Percentiles rank a stretch among this genome's conserved stretches.
phyloP scores from a whole-genome alignment of 139 green algal species.

The Raphidocelis subcapitata region DNA sequence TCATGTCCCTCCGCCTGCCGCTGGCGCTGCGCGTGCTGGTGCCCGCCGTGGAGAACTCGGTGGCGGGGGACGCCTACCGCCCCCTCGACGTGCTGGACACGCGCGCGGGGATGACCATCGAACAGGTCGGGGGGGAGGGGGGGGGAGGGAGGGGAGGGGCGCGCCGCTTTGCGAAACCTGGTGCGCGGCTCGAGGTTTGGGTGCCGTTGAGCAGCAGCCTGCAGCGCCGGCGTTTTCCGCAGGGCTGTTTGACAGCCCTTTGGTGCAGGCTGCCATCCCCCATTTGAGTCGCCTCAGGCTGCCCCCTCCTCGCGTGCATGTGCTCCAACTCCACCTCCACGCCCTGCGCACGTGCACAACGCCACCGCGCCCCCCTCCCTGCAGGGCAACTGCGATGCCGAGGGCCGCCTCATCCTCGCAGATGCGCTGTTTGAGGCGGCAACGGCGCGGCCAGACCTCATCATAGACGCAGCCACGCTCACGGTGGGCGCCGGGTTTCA shows the following conservation, averaged over 20 bases:
- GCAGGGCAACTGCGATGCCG: conserved; percentile 42
- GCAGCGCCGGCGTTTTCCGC: no score
- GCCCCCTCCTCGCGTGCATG: no score
- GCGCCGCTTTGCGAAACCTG: no score
- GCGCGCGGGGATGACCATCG: conserved; percentile 61
- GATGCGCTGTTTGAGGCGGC: conserved; percentile 50
- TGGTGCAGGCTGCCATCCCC: no score
- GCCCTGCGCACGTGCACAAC: background rate
- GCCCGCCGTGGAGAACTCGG: conserved; percentile 62
- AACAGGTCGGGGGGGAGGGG: no score
- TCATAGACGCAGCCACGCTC: conserved; percentile 70
- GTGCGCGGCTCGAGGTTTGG: no score
- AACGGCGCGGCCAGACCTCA: conserved; percentile 45
- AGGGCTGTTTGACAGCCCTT: no score
- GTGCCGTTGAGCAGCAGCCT: no score
- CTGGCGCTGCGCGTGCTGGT: conserved; percentile 54
- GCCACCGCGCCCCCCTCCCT: background rate
- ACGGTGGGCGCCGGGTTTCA: conserved; percentile 26
- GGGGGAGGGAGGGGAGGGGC: no score
- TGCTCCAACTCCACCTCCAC: background rate
- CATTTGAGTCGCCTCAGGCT: no score
- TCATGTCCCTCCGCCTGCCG: conserved; percentile 45
- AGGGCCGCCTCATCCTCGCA: conserved; percentile 64
- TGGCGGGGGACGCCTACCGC: conserved; percentile 50
- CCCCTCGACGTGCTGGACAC: conserved; percentile 54